Evolutionary conservation across 306 rosid species (phyloP), one percentile per base, ranked within the genome.

Genomic region (Citrullus mucosospermus): DNA sequence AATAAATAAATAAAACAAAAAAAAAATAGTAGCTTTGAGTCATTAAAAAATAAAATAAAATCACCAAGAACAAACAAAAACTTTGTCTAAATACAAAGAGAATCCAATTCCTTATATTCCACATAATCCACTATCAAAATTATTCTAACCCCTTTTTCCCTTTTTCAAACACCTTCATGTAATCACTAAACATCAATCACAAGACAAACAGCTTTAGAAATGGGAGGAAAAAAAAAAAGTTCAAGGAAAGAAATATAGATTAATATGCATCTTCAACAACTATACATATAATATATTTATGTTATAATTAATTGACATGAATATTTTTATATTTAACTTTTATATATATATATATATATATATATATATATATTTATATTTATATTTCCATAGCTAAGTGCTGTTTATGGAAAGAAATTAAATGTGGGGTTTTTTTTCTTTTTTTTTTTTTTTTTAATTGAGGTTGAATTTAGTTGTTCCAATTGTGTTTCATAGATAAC

Each of bases 401-500:
- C 39, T 72, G 32, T 57, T 50, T 50, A 68, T 68, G 6, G 25
- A 9, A 68, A 39, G 60, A 50, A 72, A 72, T 50, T 16, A 30
- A 50, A 72, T 46, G 60, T 3, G 60, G 38, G 12, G 39, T 39
- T 39, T 39, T 39, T 7, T 39, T 39, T 2, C 0, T 32, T 32
- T 32, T 1, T 32, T 32, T 8, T 43, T 43, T 14, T 14, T 65
- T 32, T 32, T 8, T 43, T 43, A 13, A 4, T 65, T 34, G 15
- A 62, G 20, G 69, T 62, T 62, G 18, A n/a, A 25, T 50, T 72
- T 51, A 72, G 43, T 9, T 72, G 43, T 72, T 15, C 77, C 77
- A 72, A 48, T 72, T 72, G 7, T 72, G 61, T 72, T 38, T 72
- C 77, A 8, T 50, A 10, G 44, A 86, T 79, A 93, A 85, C 83